Conservation (phyloP, 768 basidiomycete species). For the Exsudoporus frostii region DNA sequence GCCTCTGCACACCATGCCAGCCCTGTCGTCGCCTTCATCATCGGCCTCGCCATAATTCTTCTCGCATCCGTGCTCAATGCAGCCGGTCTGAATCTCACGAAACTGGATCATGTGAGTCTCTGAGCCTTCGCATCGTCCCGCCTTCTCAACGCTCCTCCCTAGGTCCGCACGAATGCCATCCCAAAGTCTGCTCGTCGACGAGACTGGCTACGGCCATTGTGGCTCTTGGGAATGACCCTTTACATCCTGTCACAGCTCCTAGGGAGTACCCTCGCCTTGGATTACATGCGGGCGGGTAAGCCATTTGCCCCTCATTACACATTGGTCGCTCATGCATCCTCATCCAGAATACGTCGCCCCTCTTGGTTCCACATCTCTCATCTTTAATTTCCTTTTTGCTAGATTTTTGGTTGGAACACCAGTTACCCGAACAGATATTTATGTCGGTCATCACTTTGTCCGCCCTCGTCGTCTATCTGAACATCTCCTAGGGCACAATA, state of each 20-base stretch:
- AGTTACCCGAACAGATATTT: conserved; percentile 79
- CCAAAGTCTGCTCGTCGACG: conserved; percentile 71
- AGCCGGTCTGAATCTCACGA: conserved; percentile 91
- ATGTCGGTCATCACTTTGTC: conserved; percentile 44
- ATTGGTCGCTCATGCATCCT: conserved; percentile 11
- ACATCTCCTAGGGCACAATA: conserved; percentile 61
- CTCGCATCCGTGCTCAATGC: conserved; percentile 85
- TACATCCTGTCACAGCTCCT: conserved; percentile 90
- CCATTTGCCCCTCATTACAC: background rate
- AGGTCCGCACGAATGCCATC: conserved; percentile 71
- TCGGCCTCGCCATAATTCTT: conserved; percentile 82
- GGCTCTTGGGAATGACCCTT: conserved; percentile 90
- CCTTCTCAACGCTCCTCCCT: background rate
- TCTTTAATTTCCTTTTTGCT: conserved; percentile 97
- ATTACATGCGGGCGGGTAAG: conserved; percentile 82
- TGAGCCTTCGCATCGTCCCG: background rate
- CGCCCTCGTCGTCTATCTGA: background rate
- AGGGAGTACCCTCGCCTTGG: conserved; percentile 81
- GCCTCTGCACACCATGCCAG: conserved; percentile 41
- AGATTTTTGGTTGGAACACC: conserved; percentile 84
- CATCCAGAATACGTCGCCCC: conserved; percentile 89
- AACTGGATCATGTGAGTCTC: conserved; percentile 79
- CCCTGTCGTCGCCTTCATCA: conserved; percentile 72
- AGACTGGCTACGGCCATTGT: conserved; percentile 82
- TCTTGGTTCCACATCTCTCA: conserved; percentile 86